Conservation (phyloP, 1,284 basidiomycete species). For the Sphagnurus paluster region DNA sequence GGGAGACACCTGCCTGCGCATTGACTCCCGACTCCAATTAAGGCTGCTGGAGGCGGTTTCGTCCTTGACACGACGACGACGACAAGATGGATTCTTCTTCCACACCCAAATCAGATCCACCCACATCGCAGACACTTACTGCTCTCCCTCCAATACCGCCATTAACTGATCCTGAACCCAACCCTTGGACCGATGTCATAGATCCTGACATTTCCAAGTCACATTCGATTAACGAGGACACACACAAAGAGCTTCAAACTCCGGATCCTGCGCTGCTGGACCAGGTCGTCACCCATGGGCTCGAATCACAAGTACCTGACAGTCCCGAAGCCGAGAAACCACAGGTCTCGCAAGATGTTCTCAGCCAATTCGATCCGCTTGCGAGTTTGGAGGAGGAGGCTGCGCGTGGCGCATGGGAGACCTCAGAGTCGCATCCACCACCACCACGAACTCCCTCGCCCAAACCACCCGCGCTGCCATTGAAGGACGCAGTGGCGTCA, state of each 20-base stretch:
- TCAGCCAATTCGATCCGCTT: constrained; percentile 69
- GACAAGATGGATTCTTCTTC: constrained; percentile 10
- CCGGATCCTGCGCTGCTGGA: constrained; percentile 43
- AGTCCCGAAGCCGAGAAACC: constrained; percentile 21
- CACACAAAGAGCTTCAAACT: constrained; percentile 26
- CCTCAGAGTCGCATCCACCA: constrained; percentile 56
- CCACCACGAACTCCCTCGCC: constrained; percentile 39
- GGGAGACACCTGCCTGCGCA: constrained; percentile 4
- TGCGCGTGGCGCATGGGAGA: constrained; percentile 62
- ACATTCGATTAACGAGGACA: constrained; percentile 5
- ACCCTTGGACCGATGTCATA: constrained; percentile 20
- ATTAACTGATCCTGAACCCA: constrained; percentile 16
- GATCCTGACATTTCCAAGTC: constrained; percentile 11
- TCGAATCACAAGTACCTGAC: constrained; percentile 25
- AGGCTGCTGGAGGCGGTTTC: not conserved
- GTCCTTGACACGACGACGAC: constrained; percentile 10
- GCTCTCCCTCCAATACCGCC: constrained; percentile 2
- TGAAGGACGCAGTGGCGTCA: constrained; percentile 27
- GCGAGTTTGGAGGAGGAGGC: constrained; percentile 54
- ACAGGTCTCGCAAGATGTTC: constrained; percentile 40
- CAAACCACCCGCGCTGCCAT: constrained; percentile 30
- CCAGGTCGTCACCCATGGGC: constrained; percentile 34
- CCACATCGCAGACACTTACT: not conserved
- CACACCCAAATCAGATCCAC: not conserved
- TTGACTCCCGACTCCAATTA: no score